Percentiles rank a stretch among this genome's conserved stretches.
Conservation (phyloP, 495 filamentous ascomycete species). For the Daldinia bambusicola region DNA sequence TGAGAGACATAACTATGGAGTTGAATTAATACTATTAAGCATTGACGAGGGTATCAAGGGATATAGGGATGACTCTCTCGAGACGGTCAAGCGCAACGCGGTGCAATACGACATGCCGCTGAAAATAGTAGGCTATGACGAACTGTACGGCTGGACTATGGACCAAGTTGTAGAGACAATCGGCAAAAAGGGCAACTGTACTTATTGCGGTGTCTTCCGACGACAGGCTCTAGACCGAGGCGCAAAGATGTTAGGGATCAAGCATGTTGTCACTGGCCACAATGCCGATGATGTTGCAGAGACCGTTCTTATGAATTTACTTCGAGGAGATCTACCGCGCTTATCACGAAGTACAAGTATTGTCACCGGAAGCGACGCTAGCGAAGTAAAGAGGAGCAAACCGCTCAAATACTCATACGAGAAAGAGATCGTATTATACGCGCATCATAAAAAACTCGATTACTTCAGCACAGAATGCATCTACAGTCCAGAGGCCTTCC, state of each 20-base stretch:
- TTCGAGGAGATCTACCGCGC: conserved; percentile 88
- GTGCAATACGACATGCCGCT: conserved; percentile 89
- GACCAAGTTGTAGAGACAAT: conserved; percentile 95
- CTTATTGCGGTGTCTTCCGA: conserved; percentile 96
- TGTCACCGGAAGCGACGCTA: conserved; percentile 77
- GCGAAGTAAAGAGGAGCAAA: conserved; percentile 90
- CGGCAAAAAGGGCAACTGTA: conserved; percentile 98
- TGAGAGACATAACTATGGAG: conserved; percentile 84
- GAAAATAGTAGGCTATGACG: conserved; percentile 89
- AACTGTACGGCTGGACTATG: conserved; percentile 99
- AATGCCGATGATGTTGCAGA: conserved; percentile 99
- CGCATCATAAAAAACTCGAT: conserved; percentile 93
- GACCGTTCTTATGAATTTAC: conserved; percentile 96
- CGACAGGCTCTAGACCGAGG: conserved; percentile 94
- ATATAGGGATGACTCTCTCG: conserved; percentile 93
- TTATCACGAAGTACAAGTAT: conserved; percentile 92
- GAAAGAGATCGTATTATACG: conserved; percentile 98
- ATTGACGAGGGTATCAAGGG: conserved; percentile 98
- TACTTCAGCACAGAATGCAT: conserved; percentile 99
- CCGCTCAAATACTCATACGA: conserved; percentile 98
- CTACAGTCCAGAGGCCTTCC: conserved; percentile 97
- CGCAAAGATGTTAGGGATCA: conserved; percentile 85
- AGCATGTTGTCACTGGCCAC: conserved; percentile 96
- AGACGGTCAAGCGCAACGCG: conserved; percentile 95
- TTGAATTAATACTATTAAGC: conserved; percentile 85